phyloP scores from a whole-genome alignment of 1,284 basidiomycete genomes.

The Trametes polyzona region DNA sequence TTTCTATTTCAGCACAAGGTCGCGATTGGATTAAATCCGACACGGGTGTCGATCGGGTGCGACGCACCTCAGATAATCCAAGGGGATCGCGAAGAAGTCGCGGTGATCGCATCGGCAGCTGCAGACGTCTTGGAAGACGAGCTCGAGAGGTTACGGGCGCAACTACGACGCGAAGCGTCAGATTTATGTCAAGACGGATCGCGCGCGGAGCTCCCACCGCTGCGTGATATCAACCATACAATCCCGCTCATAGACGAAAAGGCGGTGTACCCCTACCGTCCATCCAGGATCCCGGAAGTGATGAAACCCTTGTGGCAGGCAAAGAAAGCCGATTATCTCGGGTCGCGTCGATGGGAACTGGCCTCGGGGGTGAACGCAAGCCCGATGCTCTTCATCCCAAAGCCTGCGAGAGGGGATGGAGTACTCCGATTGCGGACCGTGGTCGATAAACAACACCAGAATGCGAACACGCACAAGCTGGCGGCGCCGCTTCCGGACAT shows the following conservation, averaged over 20 bases:
- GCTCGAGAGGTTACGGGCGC: slow-evolving; percentile 19
- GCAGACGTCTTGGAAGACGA: slow-evolving; percentile 23
- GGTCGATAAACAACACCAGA: slow-evolving; percentile 33
- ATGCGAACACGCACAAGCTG: slow-evolving; percentile 41
- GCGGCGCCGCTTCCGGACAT: slow-evolving; percentile 34
- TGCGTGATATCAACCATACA: slow-evolving; percentile 41
- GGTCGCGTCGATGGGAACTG: neutral
- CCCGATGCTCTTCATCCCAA: slow-evolving; percentile 7
- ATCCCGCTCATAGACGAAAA: slow-evolving; percentile 43
- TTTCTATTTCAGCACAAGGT: slow-evolving; percentile 34
- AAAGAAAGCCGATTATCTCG: neutral
- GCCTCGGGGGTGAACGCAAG: neutral
- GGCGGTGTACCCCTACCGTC: slow-evolving; percentile 36
- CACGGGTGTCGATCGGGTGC: slow-evolving; percentile 24
- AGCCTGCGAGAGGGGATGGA: slow-evolving; percentile 7
- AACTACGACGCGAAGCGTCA: slow-evolving; percentile 25
- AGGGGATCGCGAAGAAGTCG: slow-evolving; percentile 21
- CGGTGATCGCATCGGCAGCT: slow-evolving; percentile 14
- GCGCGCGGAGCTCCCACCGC: slow-evolving; percentile 35
- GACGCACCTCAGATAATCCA: slow-evolving; percentile 16
- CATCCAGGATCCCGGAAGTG: slow-evolving; percentile 26
- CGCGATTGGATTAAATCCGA: slow-evolving; percentile 28
- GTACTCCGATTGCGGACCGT: slow-evolving; percentile 34
- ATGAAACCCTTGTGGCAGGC: neutral
- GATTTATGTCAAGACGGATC: slow-evolving; percentile 33